Conservation (phyloP, 345 rosid species). For the Mercurialis annua region DNA sequence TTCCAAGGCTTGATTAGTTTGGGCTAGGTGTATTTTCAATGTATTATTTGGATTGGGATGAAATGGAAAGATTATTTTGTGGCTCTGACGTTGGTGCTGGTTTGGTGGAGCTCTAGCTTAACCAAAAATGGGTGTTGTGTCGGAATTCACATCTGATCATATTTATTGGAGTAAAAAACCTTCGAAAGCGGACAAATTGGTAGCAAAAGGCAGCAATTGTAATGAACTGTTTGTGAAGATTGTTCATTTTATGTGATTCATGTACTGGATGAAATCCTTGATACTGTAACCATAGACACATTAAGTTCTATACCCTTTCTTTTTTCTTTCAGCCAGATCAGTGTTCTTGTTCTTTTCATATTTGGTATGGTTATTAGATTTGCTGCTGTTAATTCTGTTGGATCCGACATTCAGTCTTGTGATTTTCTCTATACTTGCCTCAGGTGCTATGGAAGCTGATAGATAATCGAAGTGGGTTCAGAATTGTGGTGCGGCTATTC, state of each 20-base stretch:
- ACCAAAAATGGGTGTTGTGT: not conserved
- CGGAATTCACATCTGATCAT: not conserved
- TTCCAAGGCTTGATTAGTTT: slow-evolving; percentile 5
- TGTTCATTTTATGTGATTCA: slow-evolving; percentile 10
- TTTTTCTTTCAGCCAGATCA: not conserved
- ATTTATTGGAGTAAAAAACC: slow-evolving; percentile 4
- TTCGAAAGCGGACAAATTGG: not conserved
- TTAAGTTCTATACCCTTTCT: not conserved
- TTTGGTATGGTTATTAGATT: not conserved
- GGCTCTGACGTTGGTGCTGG: not conserved
- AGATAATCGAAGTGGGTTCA: slow-evolving; percentile 1
- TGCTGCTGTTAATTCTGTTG: not conserved
- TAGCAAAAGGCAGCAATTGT: not conserved
- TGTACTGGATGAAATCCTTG: slow-evolving; percentile 2
- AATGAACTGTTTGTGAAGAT: slow-evolving; percentile 11
- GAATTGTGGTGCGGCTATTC: slow-evolving; percentile 1
- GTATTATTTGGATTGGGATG: not conserved
- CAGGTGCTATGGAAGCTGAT: slow-evolving; percentile 10
- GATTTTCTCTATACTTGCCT: slow-evolving; percentile 2
- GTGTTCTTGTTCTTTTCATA: not conserved
- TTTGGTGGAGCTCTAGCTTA: not conserved
- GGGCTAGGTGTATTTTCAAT: not conserved
- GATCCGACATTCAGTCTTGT: not conserved
- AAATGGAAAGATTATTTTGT: slow-evolving; percentile 7
- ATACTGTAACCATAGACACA: slow-evolving; percentile 7